phyloP scores from a whole-genome alignment of 2,329 filamentous ascomycete genomes.

The Ophiostoma angusticollis region DNA sequence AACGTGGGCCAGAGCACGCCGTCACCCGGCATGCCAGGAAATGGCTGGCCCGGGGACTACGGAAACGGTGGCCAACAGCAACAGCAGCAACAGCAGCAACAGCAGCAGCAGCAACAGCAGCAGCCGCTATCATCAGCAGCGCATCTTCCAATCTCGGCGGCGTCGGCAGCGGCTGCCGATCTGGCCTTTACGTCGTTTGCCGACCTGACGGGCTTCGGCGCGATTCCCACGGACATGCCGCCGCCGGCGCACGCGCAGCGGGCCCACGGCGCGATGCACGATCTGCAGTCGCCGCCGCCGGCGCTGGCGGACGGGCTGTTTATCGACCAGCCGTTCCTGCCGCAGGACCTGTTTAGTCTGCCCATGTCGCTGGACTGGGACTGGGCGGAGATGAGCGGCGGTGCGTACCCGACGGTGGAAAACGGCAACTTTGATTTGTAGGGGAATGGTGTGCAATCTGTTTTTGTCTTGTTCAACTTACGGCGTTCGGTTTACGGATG shows the following conservation, averaged over 20 bases:
- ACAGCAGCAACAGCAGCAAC: background rate
- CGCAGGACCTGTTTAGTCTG: conserved; percentile 89
- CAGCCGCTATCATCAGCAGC: background rate
- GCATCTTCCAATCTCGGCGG: background rate
- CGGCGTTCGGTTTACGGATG: too few relatives aligned
- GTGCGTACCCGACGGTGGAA: conserved; percentile 49
- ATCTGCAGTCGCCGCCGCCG: conserved; percentile 24
- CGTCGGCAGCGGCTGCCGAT: background rate
- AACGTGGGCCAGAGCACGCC: conserved; percentile 25
- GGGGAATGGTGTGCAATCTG: background rate
- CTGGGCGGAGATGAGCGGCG: conserved; percentile 56
- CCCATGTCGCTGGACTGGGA: conserved; percentile 94
- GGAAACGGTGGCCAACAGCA: conserved; percentile 13
- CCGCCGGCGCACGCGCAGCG: background rate
- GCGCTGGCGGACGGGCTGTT: conserved; percentile 32
- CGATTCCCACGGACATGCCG: conserved; percentile 16
- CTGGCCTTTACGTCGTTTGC: conserved; percentile 25
- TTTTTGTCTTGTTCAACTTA: too few relatives aligned
- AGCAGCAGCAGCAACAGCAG: background rate
- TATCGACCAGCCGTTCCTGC: conserved; percentile 68
- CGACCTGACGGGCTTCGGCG: conserved; percentile 32
- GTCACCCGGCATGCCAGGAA: conserved; percentile 32
- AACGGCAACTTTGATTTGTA: conserved; percentile 40
- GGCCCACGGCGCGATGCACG: conserved; percentile 6
- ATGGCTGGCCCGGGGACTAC: conserved; percentile 26